phyloP scores from a whole-genome alignment of 306 rosid species.

The Acmispon strigosus region DNA sequence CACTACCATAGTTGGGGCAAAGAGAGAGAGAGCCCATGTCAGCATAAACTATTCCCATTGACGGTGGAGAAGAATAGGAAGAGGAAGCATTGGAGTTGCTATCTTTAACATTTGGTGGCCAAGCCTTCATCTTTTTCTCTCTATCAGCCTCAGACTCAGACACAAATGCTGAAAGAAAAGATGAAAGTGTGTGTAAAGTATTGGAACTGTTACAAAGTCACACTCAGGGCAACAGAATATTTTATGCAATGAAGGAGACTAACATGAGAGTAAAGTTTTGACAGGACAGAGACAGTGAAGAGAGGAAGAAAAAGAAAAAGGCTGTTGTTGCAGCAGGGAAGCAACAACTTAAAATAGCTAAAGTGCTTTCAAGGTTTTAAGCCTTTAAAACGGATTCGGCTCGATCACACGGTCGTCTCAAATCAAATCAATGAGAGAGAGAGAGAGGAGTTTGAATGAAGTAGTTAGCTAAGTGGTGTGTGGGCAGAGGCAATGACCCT shows the following conservation, averaged over 20 bases:
- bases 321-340: not conserved
- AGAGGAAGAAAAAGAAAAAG: not conserved
- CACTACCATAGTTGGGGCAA: constrained; percentile 31
- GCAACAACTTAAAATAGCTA: constrained; percentile 22
- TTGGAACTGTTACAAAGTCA: constrained; percentile 29
- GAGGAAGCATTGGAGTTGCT: constrained; percentile 20
- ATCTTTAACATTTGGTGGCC: constrained; percentile 33
- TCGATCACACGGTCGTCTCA: not conserved
- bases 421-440: not conserved
- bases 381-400: not conserved
- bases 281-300: constrained; percentile 22
- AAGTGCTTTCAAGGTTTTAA: constrained; percentile 7
- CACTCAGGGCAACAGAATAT: constrained; percentile 5
- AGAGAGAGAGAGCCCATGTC: constrained; percentile 70
- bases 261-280: constrained; percentile 18
- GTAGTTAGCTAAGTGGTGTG: no score
- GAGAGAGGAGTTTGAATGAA: constrained; percentile 15
- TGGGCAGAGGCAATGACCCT: constrained; percentile 30
- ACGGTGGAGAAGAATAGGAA: constrained; percentile 25
- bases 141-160: not conserved
- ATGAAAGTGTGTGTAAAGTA: not conserved
- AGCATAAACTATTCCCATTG: constrained; percentile 58
- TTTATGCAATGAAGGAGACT: not conserved
- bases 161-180: not conserved
- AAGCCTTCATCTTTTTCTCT: constrained; percentile 28